phyloP scores from a whole-genome alignment of 2,329 filamentous ascomycete genomes.

The Pseudopyrenochaeta lycopersici region DNA sequence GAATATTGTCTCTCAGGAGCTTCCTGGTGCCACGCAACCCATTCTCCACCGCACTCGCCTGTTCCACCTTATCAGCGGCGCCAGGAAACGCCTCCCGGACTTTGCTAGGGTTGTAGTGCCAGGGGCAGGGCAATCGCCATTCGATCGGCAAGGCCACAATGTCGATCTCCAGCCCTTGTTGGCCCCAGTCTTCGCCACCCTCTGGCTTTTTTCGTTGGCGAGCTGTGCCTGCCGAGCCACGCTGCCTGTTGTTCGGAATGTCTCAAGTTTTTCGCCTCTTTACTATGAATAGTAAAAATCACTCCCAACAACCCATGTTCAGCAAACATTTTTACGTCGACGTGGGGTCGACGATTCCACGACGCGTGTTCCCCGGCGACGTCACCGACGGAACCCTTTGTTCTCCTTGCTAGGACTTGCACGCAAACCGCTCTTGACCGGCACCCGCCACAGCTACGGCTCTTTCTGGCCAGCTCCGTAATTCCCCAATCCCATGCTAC shows the following conservation, averaged over 20 bases:
- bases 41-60: constrained; percentile 17
- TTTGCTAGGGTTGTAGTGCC: constrained; percentile 3
- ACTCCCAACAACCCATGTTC: not conserved
- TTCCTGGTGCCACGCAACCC: constrained; percentile 24
- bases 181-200: constrained; percentile 2
- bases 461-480: not conserved
- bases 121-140: constrained; percentile 18
- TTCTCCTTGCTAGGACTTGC: not conserved
- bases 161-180: constrained; percentile 3
- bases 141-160: constrained; percentile 11
- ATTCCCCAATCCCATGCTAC: not conserved
- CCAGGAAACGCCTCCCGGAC: constrained; percentile 16
- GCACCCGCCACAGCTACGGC: constrained; percentile 1
- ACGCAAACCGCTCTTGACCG: not conserved
- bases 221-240: not conserved
- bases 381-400: not conserved
- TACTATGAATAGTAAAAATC: not conserved
- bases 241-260: not conserved
- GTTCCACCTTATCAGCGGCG: constrained; percentile 21
- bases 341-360: not conserved
- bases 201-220: constrained; percentile 1
- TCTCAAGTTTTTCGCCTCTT: not conserved
- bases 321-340: not conserved
- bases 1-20: not conserved
- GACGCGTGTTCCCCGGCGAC: not conserved